phyloP scores from a whole-genome alignment of 1,284 basidiomycete genomes.

The Papiliotrema fonsecae region DNA sequence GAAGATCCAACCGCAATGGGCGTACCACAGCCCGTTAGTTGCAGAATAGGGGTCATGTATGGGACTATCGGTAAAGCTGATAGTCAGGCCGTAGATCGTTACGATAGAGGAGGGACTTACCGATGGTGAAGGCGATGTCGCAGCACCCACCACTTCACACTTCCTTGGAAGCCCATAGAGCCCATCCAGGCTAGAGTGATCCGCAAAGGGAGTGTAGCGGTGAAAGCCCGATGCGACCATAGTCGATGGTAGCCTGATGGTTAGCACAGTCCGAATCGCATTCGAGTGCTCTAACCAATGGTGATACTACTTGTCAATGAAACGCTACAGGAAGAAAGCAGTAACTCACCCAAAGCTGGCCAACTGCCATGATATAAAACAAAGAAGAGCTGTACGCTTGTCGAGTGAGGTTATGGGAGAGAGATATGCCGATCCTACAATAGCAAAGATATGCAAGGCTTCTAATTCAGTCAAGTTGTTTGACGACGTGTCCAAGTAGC shows the following conservation, averaged over 20 bases:
- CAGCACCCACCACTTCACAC: conserved; percentile 64
- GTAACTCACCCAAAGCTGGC: conserved; percentile 62
- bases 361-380: conserved; percentile 62
- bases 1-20: conserved; percentile 82
- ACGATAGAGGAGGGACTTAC: conserved; percentile 29
- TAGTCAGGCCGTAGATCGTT: neutral
- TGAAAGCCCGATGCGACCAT: conserved; percentile 68
- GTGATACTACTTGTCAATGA: conserved; percentile 4
- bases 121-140: conserved; percentile 72
- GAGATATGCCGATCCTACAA: conserved; percentile 54
- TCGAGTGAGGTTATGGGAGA: conserved; percentile 53
- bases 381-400: conserved; percentile 54
- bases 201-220: conserved; percentile 57
- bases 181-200: conserved; percentile 61
- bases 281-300: neutral
- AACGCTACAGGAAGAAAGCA: neutral
- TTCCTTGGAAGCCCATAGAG: conserved; percentile 64
- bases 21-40: conserved; percentile 64
- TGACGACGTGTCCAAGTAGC: neutral
- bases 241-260: conserved; percentile 65
- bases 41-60: conserved; percentile 71
- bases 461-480: neutral
- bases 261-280: neutral
- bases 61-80: conserved; percentile 65
- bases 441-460: conserved; percentile 58